Base-by-base conservation (phyloP, 2,329 filamentous ascomycete species). In the Xenosphaeropsis pyriputrescens region DNA sequence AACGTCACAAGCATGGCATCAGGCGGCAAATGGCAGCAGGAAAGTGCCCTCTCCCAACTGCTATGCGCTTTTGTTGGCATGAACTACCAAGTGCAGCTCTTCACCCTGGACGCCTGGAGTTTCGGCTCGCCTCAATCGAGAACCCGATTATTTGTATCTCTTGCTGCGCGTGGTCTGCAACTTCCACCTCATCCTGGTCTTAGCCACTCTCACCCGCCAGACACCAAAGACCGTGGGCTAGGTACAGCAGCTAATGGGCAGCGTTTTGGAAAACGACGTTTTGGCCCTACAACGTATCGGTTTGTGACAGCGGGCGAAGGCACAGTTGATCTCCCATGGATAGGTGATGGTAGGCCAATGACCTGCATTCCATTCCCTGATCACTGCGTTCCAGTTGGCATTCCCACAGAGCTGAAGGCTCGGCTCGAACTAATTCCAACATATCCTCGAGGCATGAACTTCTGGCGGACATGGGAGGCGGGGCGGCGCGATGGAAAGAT, bases 51-150 rank as follows among this genome's bases (percentile, higher is more conserved):
- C 37, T 76, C 75, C 1, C 82, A 88, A 46, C 61, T 91, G 0
- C 63, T 91, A 8, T 82, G 79, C 43, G 68, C 75, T 1, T 58
- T 91, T 1, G 77, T 89, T 0, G 80, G 78, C 0, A 63, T 91
- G 44, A 84, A 83, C 0, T 93, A 91, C 46, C 84, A 93, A 50
- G 63, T 75, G 0, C 71, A 79, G 31, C 67, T 83, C 29, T 73
- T 76, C 39, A 62, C 79, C 1, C 61, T 83, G 15, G 81, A 86
- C 45, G 70, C 81, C 0, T 85, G 79, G 65, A 71, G 70, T 0
- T 74, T 70, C 44, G 80, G 82, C 1, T 73, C 75, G 2, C 60
- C 74, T 0, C 83, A 91, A 50, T 61, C 58, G 3, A 69, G 85
- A 4, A 70, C 66, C 3, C 67, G 85, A 6, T 62, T 89, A 0